phyloP scores from a whole-genome alignment of 495 filamentous ascomycete species.

The Diplogelasinospora grovesii region DNA sequence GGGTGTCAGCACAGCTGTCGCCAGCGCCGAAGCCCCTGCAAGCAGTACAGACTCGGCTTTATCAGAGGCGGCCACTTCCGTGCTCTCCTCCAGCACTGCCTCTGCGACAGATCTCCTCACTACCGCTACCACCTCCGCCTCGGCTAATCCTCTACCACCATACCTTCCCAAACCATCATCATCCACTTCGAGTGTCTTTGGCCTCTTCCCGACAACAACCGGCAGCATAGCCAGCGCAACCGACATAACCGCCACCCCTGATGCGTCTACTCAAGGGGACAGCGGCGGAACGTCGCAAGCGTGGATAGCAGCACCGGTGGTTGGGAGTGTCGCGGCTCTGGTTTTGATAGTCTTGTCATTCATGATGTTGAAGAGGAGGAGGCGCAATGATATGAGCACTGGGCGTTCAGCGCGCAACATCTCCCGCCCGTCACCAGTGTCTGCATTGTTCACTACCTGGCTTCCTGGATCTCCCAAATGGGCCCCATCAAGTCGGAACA shows the following conservation, averaged over 20 bases:
- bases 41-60: not conserved
- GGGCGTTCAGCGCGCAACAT: constrained; percentile 7
- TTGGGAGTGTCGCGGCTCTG: constrained; percentile 31
- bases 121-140: too few relatives aligned
- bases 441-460: constrained; percentile 15
- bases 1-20: not conserved
- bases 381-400: constrained; percentile 11
- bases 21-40: not conserved
- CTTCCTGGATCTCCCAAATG: constrained; percentile 12
- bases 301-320: constrained; percentile 18
- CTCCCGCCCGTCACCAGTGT: constrained; percentile 9
- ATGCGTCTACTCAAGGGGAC: too few relatives aligned
- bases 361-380: constrained; percentile 26
- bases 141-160: not conserved
- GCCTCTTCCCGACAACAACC: constrained; percentile 1
- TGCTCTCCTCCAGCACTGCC: too few relatives aligned
- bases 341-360: constrained; percentile 29
- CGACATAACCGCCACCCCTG: constrained; percentile 1
- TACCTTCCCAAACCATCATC: constrained; percentile 1
- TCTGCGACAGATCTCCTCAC: not conserved
- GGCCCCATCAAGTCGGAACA: too few relatives aligned
- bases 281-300: constrained; percentile 3
- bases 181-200: not conserved
- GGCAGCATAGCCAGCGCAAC: not conserved
- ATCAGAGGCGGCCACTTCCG: constrained; percentile 1